Percentiles rank a stretch among this genome's conserved stretches.
phyloP scores from a whole-genome alignment of 768 basidiomycete genomes.

The Leucosporidium scottii region DNA sequence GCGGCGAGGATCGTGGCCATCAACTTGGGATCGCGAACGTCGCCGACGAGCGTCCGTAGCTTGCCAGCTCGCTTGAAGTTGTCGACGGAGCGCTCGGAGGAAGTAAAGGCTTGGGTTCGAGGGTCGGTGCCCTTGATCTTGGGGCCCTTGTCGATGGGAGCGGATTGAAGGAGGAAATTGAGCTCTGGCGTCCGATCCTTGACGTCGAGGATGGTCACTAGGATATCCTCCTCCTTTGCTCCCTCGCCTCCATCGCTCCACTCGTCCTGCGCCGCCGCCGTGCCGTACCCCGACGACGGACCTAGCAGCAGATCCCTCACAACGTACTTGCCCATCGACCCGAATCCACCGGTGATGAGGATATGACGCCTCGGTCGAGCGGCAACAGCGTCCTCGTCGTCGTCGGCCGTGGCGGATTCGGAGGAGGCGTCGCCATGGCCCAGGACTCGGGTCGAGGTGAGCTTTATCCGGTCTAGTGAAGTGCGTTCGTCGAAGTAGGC shows the following conservation, averaged over 20 bases:
- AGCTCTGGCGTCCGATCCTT: constrained; percentile 28
- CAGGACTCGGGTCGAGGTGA: constrained; percentile 33
- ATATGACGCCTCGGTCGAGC: constrained; percentile 26
- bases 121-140: constrained; percentile 32
- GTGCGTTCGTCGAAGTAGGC: constrained; percentile 34
- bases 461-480: constrained; percentile 27
- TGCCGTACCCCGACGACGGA: neutral
- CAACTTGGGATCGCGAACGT: constrained; percentile 23
- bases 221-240: constrained; percentile 18
- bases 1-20: constrained; percentile 22
- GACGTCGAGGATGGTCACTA: constrained; percentile 34
- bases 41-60: constrained; percentile 30
- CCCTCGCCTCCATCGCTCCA: neutral
- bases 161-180: constrained; percentile 33
- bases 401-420: constrained; percentile 7
- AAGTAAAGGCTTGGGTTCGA: constrained; percentile 27
- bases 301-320: constrained; percentile 33
- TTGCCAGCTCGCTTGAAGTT: constrained; percentile 24
- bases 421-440: constrained; percentile 24
- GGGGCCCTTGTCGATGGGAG: constrained; percentile 9
- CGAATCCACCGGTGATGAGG: constrained; percentile 36
- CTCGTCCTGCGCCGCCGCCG: constrained; percentile 5
- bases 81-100: constrained; percentile 26
- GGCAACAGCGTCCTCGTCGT: neutral
- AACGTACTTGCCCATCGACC: constrained; percentile 33